Conservation (phyloP, 2,329 filamentous ascomycete genomes). For the Fusarium lateritium region DNA sequence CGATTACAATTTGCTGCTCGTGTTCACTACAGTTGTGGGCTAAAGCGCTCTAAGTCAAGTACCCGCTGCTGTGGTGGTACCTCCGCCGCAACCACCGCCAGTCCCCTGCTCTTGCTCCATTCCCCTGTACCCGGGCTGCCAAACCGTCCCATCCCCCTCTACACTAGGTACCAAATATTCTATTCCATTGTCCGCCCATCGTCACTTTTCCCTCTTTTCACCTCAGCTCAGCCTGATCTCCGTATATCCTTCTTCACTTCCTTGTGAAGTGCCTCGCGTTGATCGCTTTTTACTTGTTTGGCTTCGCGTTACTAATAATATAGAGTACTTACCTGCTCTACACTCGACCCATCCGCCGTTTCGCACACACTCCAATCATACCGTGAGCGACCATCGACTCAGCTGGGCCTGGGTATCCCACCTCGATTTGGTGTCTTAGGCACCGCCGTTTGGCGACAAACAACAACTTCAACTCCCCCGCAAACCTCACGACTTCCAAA, state of each 20-base stretch:
- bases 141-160: slow-evolving; percentile 46
- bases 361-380: slow-evolving; percentile 29
- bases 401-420: slow-evolving; percentile 45
- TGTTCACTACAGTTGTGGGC: slow-evolving; percentile 1
- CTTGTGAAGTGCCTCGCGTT: slow-evolving; percentile 43
- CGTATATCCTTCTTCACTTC: slow-evolving; percentile 39
- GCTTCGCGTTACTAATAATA: slow-evolving; percentile 45
- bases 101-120: slow-evolving; percentile 35
- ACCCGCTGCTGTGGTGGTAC: slow-evolving; percentile 34
- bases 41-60: slow-evolving; percentile 32
- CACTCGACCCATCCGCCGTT: slow-evolving; percentile 6
- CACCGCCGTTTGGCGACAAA: slow-evolving; percentile 34
- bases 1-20: slow-evolving; percentile 3
- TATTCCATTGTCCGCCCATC: slow-evolving; percentile 37
- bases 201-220: slow-evolving; percentile 38
- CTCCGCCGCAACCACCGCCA: slow-evolving; percentile 38
- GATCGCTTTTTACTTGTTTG: slow-evolving; percentile 45
- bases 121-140: slow-evolving; percentile 46
- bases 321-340: slow-evolving; percentile 21
- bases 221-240: slow-evolving; percentile 27
- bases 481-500: slow-evolving; percentile 6
- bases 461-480: slow-evolving; percentile 10
- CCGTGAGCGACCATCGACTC: slow-evolving; percentile 35
- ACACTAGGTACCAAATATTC: slow-evolving; percentile 30
- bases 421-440: slow-evolving; percentile 43